phyloP scores from a whole-genome alignment of 305 asterid species.

The Fraxinus dipetala region DNA sequence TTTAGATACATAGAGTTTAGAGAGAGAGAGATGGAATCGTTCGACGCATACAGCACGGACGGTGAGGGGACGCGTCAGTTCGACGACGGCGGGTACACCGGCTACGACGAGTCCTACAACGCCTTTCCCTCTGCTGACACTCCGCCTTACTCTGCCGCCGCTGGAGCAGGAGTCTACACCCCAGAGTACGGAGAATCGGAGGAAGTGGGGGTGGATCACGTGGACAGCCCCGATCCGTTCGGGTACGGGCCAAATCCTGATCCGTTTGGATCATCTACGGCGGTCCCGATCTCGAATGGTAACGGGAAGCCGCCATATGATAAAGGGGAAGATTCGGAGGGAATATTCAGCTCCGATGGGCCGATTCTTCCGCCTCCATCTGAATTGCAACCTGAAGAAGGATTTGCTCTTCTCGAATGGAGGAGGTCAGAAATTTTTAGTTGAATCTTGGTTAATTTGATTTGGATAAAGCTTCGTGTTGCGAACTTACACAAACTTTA shows the following conservation, averaged over 20 bases:
- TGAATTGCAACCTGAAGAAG: slow-evolving; percentile 57
- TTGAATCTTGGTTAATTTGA: slow-evolving; percentile 2
- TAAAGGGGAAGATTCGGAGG: slow-evolving; percentile 59
- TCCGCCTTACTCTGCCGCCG: slow-evolving; percentile 47
- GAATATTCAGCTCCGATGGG: slow-evolving; percentile 55
- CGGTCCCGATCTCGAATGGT: slow-evolving; percentile 72
- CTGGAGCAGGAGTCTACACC: slow-evolving; percentile 27
- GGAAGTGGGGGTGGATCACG: slow-evolving; percentile 57
- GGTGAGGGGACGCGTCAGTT: slow-evolving; percentile 53
- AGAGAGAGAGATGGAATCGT: slow-evolving; percentile 52
- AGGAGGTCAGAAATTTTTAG: slow-evolving; percentile 42
- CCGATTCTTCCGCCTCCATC: slow-evolving; percentile 62
- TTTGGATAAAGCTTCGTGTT: not conserved
- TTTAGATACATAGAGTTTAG: not conserved
- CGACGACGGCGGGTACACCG: slow-evolving; percentile 53
- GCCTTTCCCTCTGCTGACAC: slow-evolving; percentile 50
- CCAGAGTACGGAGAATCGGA: slow-evolving; percentile 48
- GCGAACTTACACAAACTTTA: not conserved
- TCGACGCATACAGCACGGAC: slow-evolving; percentile 65
- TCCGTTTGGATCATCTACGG: slow-evolving; percentile 39
- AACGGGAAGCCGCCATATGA: slow-evolving; percentile 52
- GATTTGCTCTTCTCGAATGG: slow-evolving; percentile 68
- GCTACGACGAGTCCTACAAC: slow-evolving; percentile 45
- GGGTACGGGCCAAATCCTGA: slow-evolving; percentile 49
- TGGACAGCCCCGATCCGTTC: slow-evolving; percentile 62